phyloP scores from a whole-genome alignment of 2,329 filamentous ascomycete genomes.

The Cercospora sp. region DNA sequence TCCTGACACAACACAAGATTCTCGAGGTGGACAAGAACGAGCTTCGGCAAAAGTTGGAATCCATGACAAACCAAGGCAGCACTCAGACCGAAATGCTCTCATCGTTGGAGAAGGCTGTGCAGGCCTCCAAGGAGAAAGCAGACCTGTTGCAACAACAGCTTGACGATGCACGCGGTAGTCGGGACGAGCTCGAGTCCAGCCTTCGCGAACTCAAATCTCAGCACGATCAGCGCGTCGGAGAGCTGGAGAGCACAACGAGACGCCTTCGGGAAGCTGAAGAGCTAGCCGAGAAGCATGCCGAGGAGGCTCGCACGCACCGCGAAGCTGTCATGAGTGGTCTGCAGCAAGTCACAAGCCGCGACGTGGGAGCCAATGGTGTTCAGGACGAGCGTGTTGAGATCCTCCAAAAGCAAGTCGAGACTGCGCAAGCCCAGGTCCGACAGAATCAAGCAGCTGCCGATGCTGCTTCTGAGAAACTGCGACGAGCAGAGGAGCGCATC shows the following conservation, averaged over 20 bases:
- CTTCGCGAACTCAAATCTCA: constrained; percentile 75
- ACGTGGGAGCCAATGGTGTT: constrained; percentile 46
- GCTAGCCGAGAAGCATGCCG: constrained; percentile 79
- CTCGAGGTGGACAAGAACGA: constrained; percentile 86
- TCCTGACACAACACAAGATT: constrained; percentile 70
- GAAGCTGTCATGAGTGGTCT: constrained; percentile 79
- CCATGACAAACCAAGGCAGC: constrained; percentile 64
- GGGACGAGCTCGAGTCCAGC: constrained; percentile 75
- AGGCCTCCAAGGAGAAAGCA: constrained; percentile 75
- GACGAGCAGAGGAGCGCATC: constrained; percentile 92
- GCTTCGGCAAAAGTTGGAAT: constrained; percentile 66
- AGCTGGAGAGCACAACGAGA: constrained; percentile 72
- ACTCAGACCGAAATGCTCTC: constrained; percentile 71
- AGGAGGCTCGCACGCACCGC: constrained; percentile 83
- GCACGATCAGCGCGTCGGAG: constrained; percentile 75
- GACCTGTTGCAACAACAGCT: constrained; percentile 75
- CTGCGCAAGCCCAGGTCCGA: constrained; percentile 76
- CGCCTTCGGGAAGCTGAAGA: constrained; percentile 84
- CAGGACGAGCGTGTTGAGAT: constrained; percentile 68
- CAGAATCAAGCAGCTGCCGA: constrained; percentile 90
- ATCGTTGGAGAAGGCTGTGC: constrained; percentile 74
- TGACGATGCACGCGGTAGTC: constrained; percentile 74
- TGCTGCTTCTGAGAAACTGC: constrained; percentile 79
- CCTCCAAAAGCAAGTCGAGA: constrained; percentile 75
- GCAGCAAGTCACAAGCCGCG: constrained; percentile 66